Base-by-base conservation (phyloP, 2,329 filamentous ascomycete species). In the Dothiorella sarmentorum region DNA sequence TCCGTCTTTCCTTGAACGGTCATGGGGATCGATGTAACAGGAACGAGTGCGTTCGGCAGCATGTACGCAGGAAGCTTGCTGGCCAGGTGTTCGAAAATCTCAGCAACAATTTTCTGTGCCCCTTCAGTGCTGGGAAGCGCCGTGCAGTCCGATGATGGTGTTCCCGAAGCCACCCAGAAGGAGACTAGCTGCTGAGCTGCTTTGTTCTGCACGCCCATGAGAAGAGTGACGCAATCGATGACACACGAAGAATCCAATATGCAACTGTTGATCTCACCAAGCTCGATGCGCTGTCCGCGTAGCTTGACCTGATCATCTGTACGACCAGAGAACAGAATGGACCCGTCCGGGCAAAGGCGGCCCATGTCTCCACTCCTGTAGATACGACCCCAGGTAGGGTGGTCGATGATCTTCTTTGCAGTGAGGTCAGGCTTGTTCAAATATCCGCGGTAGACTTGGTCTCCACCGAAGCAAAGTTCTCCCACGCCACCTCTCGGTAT, bases 311-410 rank as follows among this genome's bases (percentile, higher is more conserved):
- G 90, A 61, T 88, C 88, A 64, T 95, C 91, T 20, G 87, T 77
- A 35, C 90, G 82, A 15, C 90, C 89, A 9, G 84, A 73, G 38
- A 94, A 89, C 3, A 89, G 72, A 7, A 97, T 78, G 0, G 86
- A 88, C 0, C 89, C 88, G 67, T 95, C 88, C 0, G 85, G 78
- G 7, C 96, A 81, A 75, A 96, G 82, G 18, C 90, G 81, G 0
- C 91, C 92, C 65, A 90, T 80, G 66, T 97, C 91, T 0, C 92
- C 91, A 31, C 88, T 91, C 11, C 89, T 83, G 68, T 96, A 96
- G 0, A 97, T 73, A 1, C 85, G 83, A 1, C 91, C 91, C 68
- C 85, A 88, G 0, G 69, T 61, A 0, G 85, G 80, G 66, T 95
- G 88, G 0, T 84, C 63, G 47, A 93, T 78, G 60, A 96, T 90